Base-by-base conservation (phyloP, 805 yeast species). In the Wickerhamomyces queroliae region DNA sequence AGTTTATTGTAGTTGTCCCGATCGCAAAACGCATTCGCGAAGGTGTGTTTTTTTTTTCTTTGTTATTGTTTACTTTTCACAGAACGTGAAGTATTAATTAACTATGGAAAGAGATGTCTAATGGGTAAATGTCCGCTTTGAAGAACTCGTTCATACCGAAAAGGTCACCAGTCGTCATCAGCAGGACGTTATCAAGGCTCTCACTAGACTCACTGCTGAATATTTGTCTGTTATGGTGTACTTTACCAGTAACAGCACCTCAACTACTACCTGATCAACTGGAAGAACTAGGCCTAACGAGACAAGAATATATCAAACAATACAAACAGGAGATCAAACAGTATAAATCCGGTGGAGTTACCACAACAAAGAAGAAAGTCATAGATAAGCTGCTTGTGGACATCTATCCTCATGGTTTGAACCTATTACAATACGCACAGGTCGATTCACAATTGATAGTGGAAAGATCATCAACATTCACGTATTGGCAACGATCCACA, bases 341-440 rank as follows among this genome's bases (percentile, higher is more conserved):
- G 1, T 42, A 40, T 20, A 45, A 39, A 18, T n/a, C n/a, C n/a
- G 21, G 31, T 15, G 28, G 22, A 4, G 23, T 15, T 5, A 24
- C 25, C 12, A 36, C 12, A 11, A 40, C 34, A 16, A 54, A 50
- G 38, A 44, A 47, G 25, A 41, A 33, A 21, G 26, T 52, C 30
- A 41, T 52, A n/a, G 59, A 55, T 40, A 47, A 33, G 23, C 24
- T 54, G 15, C 29, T 55, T 1, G 47, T 52, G 9, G 58, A 55
- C 18, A 44, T 63, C 47, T 82, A 85, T 73, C 61, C 70, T 2
- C 49, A 58, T 6, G 88, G 88, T 0, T 55, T 82, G 32, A 81
- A 80, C 47, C 59, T 80, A 1, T 63, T 78, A 15, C 95, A 85
- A 53, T 53, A 79, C 30, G 80, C 93, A 0, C 88, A 83, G 43